Evolutionary conservation across 345 rosid species (phyloP).

Genomic region (Linum trigynum): DNA sequence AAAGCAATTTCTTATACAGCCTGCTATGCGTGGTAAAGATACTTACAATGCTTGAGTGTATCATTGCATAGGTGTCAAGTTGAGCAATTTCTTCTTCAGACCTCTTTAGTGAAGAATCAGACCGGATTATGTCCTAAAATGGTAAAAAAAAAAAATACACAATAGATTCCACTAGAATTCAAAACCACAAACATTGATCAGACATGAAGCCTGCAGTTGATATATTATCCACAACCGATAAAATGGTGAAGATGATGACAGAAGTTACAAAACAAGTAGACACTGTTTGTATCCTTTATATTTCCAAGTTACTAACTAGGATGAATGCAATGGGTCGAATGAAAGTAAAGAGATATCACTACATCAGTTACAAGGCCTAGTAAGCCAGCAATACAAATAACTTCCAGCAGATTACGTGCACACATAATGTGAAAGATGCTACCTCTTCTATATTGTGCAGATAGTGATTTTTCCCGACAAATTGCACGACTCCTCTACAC

Average conservation of each 20-base stretch:
- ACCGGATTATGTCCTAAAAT: slow-evolving; percentile 54
- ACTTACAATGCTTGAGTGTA: slow-evolving; percentile 75
- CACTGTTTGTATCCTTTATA: too few relatives aligned
- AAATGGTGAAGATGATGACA: too few relatives aligned
- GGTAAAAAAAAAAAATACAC: slow-evolving; percentile 1
- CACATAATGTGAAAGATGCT: not conserved
- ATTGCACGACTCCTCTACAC: slow-evolving; percentile 76
- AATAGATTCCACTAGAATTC: not conserved
- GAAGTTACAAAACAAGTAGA: too few relatives aligned
- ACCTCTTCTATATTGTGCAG: slow-evolving; percentile 75
- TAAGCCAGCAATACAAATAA: too few relatives aligned
- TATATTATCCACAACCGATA: too few relatives aligned
- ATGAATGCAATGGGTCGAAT: too few relatives aligned
- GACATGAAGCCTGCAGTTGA: too few relatives aligned
- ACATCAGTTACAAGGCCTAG: too few relatives aligned
- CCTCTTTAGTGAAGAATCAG: slow-evolving; percentile 54
- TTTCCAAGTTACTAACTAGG: too few relatives aligned
- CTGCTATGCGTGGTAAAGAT: slow-evolving; percentile 2
- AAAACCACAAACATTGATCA: not conserved
- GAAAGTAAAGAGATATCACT: too few relatives aligned
- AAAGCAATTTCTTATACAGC: too few relatives aligned
- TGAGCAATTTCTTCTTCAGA: slow-evolving; percentile 61
- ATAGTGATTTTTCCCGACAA: slow-evolving; percentile 80
- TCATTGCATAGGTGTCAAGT: slow-evolving; percentile 55
- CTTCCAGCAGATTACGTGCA: too few relatives aligned